Evolutionary conservation across 2,329 filamentous ascomycete species (phyloP).

Genomic region (Sphaerulina musiva): DNA sequence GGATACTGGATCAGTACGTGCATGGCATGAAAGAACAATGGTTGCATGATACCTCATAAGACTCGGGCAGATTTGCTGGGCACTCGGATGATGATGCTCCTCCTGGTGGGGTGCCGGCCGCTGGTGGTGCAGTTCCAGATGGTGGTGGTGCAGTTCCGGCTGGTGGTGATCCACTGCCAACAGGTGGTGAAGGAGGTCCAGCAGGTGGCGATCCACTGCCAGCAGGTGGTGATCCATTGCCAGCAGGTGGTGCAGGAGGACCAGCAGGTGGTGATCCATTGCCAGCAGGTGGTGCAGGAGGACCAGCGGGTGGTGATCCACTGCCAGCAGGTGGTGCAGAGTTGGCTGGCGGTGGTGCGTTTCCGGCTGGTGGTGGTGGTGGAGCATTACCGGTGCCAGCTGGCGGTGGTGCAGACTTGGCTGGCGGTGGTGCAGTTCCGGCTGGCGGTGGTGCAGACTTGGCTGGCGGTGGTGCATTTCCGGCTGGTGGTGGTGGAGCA

Average conservation of each 20-base stretch:
- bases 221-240: background rate
- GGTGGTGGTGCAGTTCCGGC: background rate
- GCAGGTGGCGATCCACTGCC: conserved; percentile 1
- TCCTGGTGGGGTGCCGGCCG: background rate
- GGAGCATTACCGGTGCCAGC: background rate
- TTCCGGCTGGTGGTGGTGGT: too few relatives aligned
- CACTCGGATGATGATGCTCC: background rate
- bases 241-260: too few relatives aligned
- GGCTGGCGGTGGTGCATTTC: too few relatives aligned
- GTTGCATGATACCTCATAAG: conserved; percentile 2
- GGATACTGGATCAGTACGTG: background rate
- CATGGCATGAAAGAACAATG: background rate
- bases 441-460: background rate
- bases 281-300: too few relatives aligned
- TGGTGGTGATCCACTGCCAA: too few relatives aligned
- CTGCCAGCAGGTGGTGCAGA: too few relatives aligned
- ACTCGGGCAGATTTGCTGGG: conserved; percentile 12
- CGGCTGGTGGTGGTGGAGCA: conserved; percentile 6
- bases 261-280: too few relatives aligned
- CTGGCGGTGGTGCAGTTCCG: background rate
- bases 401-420: too few relatives aligned
- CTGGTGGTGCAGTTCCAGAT: background rate
- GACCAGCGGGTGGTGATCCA: too few relatives aligned
- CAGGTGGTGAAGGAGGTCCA: background rate
- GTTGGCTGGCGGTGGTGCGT: too few relatives aligned